phyloP scores from a whole-genome alignment of 2,329 filamentous ascomycete species.

The Aaosphaeria pasadenensis region DNA sequence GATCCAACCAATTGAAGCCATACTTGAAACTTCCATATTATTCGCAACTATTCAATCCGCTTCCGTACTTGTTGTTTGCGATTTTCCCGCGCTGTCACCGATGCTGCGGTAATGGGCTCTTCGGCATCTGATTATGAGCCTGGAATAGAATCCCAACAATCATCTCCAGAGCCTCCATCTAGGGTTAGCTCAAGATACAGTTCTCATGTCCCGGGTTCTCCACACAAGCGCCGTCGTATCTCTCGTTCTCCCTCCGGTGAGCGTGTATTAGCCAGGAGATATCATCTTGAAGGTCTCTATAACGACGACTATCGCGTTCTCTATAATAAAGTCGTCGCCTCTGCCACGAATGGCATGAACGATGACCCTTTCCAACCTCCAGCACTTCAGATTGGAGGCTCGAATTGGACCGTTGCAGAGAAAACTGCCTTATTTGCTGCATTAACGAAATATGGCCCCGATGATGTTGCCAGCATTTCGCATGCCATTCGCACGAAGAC shows the following conservation, averaged over 20 bases:
- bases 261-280: constrained; percentile 10
- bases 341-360: constrained; percentile 15
- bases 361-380: constrained; percentile 4
- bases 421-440: constrained; percentile 69
- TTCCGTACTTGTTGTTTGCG: no score
- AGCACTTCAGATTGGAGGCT: constrained; percentile 62
- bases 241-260: constrained; percentile 13
- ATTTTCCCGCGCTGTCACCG: no score
- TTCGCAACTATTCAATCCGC: no score
- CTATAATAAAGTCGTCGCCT: constrained; percentile 28
- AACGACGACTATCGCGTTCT: constrained; percentile 42
- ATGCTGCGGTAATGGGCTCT: constrained; percentile 4
- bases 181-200: background rate
- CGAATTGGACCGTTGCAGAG: constrained; percentile 67
- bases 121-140: constrained; percentile 7
- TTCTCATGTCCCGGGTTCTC: constrained; percentile 8
- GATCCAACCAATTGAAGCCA: no score
- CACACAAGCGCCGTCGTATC: constrained; percentile 22
- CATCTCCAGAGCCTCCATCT: background rate
- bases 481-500: constrained; percentile 67
- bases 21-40: no score
- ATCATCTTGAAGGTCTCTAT: constrained; percentile 40
- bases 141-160: background rate
- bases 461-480: constrained; percentile 62
- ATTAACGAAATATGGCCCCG: constrained; percentile 61